Evolutionary conservation across 1,284 basidiomycete species (phyloP).

Genomic region (Cystobasidium pallidum): DNA sequence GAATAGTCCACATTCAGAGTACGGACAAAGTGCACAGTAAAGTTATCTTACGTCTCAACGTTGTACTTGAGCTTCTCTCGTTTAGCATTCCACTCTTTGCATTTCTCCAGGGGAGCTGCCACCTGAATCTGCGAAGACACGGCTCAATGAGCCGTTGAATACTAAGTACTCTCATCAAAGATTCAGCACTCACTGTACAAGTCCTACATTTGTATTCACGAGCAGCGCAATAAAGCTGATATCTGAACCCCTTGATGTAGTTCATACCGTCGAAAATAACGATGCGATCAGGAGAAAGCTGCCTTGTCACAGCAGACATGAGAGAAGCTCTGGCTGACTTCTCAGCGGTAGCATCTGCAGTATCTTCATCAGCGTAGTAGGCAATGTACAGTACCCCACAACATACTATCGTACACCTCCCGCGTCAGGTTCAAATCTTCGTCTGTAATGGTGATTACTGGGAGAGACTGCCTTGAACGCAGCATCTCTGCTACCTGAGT

Average conservation of each 20-base stretch:
- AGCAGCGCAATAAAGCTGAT: conserved; percentile 96
- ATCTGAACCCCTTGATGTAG: conserved; percentile 94
- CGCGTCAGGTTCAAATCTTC: conserved; percentile 69
- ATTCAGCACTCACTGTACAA: conserved; percentile 70
- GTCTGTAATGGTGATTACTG: conserved; percentile 75
- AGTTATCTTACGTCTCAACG: conserved; percentile 68
- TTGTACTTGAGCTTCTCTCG: conserved; percentile 65
- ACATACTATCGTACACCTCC: conserved; percentile 73
- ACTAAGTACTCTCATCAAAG: neutral
- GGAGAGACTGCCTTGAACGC: conserved; percentile 61
- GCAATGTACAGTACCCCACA: neutral
- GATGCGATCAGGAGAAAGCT: conserved; percentile 68
- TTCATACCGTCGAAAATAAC: conserved; percentile 89
- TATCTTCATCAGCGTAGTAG: neutral
- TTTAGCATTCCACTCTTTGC: conserved; percentile 72
- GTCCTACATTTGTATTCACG: conserved; percentile 82
- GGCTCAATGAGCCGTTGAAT: neutral
- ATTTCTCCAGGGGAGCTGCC: conserved; percentile 75
- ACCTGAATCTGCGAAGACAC: conserved; percentile 61
- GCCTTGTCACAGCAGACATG: conserved; percentile 81
- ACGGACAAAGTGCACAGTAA: neutral
- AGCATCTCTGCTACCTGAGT: conserved; percentile 69
- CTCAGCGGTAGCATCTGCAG: conserved; percentile 75
- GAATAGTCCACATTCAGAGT: neutral
- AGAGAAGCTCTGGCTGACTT: conserved; percentile 85